Evolutionary conservation across 1,284 basidiomycete genomes (phyloP).

Genomic region (Cryptococcus sp.): DNA sequence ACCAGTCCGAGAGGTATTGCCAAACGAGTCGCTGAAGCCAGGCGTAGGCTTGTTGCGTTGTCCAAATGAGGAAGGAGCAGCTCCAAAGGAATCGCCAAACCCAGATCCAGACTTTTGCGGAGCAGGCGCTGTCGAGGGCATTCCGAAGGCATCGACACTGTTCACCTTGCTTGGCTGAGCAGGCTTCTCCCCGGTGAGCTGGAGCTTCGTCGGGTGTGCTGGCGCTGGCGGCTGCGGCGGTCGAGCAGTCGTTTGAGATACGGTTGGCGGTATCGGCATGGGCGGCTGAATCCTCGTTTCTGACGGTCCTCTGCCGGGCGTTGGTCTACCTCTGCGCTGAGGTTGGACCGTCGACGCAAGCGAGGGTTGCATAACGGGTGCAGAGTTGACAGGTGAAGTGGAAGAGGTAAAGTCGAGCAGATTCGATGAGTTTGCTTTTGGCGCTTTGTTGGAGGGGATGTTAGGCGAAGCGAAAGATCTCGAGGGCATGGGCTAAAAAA

Average conservation of each 20-base stretch:
- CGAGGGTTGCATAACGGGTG: conserved; percentile 20
- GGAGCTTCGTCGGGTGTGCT: conserved; percentile 11
- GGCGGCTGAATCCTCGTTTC: conserved; percentile 7
- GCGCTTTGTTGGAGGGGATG: conserved; percentile 4
- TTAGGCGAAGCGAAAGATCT: conserved; percentile 4
- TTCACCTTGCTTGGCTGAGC: neutral
- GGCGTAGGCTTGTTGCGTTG: neutral
- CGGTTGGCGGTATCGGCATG: conserved; percentile 10
- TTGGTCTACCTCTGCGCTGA: conserved; percentile 43
- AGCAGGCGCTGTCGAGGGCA: conserved; percentile 4
- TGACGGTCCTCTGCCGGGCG: conserved; percentile 4
- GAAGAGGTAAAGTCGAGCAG: conserved; percentile 44
- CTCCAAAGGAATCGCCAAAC: conserved; percentile 2
- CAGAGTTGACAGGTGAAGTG: conserved; percentile 12
- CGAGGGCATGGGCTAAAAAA: conserved; percentile 21
- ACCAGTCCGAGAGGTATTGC: neutral
- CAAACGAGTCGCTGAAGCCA: conserved; percentile 33
- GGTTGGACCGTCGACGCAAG: conserved; percentile 38
- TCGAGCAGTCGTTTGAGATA: neutral
- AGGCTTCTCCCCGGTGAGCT: conserved; percentile 31
- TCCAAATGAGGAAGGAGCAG: neutral
- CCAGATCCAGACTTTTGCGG: conserved; percentile 1
- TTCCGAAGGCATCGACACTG: conserved; percentile 15
- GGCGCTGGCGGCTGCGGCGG: neutral
- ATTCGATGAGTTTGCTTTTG: conserved; percentile 22